Evolutionary conservation across 352 stramenopile species (phyloP).

Genomic region (Pythium sukuiense): DNA sequence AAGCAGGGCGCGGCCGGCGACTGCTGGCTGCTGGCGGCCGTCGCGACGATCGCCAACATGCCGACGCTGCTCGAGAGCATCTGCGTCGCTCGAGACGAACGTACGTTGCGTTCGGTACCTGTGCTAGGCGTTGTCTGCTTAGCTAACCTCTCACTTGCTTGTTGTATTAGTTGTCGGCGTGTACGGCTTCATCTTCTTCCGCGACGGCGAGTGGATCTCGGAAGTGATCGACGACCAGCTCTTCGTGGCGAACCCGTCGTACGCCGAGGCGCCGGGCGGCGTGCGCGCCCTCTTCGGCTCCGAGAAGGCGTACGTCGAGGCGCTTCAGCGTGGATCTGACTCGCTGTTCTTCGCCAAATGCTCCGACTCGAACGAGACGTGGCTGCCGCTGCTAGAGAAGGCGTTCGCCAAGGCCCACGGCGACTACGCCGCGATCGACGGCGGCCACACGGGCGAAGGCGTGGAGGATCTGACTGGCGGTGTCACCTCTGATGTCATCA

Average conservation of each 20-base stretch:
- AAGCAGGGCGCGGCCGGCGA: slow-evolving; percentile 73
- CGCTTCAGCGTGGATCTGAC: slow-evolving; percentile 36
- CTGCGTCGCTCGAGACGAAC: slow-evolving; percentile 43
- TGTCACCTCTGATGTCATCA: slow-evolving; percentile 39
- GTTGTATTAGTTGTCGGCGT: slow-evolving; percentile 35
- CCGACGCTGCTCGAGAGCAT: slow-evolving; percentile 66
- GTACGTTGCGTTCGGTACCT: no score
- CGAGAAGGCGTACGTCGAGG: slow-evolving; percentile 30
- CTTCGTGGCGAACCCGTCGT: slow-evolving; percentile 32
- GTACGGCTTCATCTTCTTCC: slow-evolving; percentile 57
- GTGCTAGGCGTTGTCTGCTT: no score
- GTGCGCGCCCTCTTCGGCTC: slow-evolving; percentile 30
- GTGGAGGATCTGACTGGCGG: slow-evolving; percentile 47
- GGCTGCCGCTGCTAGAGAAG: slow-evolving; percentile 86
- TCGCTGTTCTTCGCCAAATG: slow-evolving; percentile 44
- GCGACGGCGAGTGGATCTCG: slow-evolving; percentile 47
- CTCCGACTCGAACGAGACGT: slow-evolving; percentile 66
- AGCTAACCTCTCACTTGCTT: neutral
- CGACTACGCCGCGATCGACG: slow-evolving; percentile 65
- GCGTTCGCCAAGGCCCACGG: slow-evolving; percentile 82
- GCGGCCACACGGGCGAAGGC: slow-evolving; percentile 49
- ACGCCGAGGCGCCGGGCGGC: slow-evolving; percentile 24
- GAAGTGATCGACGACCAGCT: slow-evolving; percentile 51
- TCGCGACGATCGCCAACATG: slow-evolving; percentile 71
- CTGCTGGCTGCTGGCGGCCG: slow-evolving; percentile 80